Percentiles rank a stretch among this genome's conserved stretches.
Conservation (phyloP, 306 rosid species). For the Cajanus cajan region DNA sequence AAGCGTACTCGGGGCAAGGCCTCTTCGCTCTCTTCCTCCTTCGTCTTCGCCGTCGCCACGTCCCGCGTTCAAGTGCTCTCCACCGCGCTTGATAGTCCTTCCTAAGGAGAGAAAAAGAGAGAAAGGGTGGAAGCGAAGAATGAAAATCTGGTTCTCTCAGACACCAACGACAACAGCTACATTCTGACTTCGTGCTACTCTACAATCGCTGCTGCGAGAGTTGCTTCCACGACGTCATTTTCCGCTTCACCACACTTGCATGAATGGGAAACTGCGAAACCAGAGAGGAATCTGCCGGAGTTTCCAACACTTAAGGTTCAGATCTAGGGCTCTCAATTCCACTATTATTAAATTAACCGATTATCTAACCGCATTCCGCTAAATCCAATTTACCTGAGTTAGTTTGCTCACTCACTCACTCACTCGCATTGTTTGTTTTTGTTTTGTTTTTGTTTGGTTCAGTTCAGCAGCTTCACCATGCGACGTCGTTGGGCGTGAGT, state of each 20-base stretch:
- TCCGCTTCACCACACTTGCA: constrained; percentile 32
- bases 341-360: neutral
- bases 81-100: no score
- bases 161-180: constrained; percentile 17
- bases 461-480: constrained; percentile 77
- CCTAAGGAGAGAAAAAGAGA: neutral
- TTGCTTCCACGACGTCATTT: constrained; percentile 24
- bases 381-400: neutral
- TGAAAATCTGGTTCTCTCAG: constrained; percentile 35
- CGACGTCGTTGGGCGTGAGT: constrained; percentile 40
- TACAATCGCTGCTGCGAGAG: constrained; percentile 16
- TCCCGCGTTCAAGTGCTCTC: no score
- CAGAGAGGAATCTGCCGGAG: constrained; percentile 92
- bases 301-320: constrained; percentile 93
- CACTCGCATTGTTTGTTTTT: neutral
- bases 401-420: neutral
- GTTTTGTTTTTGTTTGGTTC: constrained; percentile 9
- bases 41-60: no score
- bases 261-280: constrained; percentile 98
- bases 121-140: neutral
- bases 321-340: constrained; percentile 48
- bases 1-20: no score
- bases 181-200: no score
- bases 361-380: neutral
- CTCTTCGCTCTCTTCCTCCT: no score